Evolutionary conservation across 805 yeast genomes (phyloP).

Genomic region (Jamesozyma piceae): DNA sequence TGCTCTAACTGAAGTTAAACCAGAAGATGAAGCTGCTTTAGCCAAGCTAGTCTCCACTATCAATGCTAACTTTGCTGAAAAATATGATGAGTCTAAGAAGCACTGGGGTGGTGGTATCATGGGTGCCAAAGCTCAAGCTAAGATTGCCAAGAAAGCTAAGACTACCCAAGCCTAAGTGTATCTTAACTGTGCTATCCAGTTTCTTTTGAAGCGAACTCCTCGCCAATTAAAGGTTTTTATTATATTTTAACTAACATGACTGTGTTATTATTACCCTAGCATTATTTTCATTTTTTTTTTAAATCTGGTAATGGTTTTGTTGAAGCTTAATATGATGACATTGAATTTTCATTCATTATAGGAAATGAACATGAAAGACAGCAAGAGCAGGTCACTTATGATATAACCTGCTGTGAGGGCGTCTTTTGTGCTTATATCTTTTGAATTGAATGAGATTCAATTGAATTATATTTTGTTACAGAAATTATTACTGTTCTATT

Average conservation of each 20-base stretch:
- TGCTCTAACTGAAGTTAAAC: slow-evolving; percentile 88
- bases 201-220: slow-evolving; percentile 9
- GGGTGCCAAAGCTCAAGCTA: slow-evolving; percentile 89
- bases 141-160: slow-evolving; percentile 67
- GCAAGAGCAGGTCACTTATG: not conserved
- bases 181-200: too few relatives aligned
- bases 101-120: slow-evolving; percentile 99
- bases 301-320: slow-evolving; percentile 6
- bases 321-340: slow-evolving; percentile 5
- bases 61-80: slow-evolving; percentile 85
- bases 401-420: not conserved
- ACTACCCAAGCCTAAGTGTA: slow-evolving; percentile 33
- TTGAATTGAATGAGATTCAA: not conserved
- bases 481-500: slow-evolving; percentile 1
- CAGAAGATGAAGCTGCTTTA: slow-evolving; percentile 92
- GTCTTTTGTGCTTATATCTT: not conserved
- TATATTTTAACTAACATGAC: not conserved
- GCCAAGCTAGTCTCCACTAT: slow-evolving; percentile 88
- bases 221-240: not conserved
- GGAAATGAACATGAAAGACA: slow-evolving; percentile 1
- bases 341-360: slow-evolving; percentile 5
- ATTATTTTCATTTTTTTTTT: not conserved
- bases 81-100: slow-evolving; percentile 92
- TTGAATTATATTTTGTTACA: slow-evolving; percentile 1
- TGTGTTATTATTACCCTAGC: not conserved